These are phyloP conservation scores for Trametes hirsuta DNA, from an alignment of 1,284 basidiomycete genomes.

Conservation along the genomic window DNA sequence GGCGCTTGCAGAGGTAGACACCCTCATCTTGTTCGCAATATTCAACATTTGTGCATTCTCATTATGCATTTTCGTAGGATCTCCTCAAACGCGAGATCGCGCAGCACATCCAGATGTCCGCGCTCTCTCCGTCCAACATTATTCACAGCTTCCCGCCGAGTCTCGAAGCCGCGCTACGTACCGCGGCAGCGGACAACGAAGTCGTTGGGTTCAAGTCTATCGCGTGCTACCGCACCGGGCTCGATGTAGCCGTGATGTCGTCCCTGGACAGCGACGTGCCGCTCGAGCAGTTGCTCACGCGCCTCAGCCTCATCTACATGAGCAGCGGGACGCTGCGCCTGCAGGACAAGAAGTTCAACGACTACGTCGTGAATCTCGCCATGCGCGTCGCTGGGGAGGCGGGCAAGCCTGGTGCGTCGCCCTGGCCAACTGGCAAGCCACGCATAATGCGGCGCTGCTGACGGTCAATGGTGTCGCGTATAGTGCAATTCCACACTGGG, in stretches of 20 bases:
- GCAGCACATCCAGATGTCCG: constrained; percentile 25
- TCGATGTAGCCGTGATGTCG: constrained; percentile 46
- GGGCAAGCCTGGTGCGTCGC: constrained; percentile 57
- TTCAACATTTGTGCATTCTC: too few relatives aligned
- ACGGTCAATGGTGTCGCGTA: constrained; percentile 28
- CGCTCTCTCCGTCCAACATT: constrained; percentile 22
- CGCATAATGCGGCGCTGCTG: background rate
- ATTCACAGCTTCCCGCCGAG: constrained; percentile 38
- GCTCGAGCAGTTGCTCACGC: constrained; percentile 21
- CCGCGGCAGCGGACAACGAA: constrained; percentile 43
- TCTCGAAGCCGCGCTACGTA: constrained; percentile 39
- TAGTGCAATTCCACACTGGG: constrained; percentile 83
- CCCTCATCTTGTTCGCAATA: too few relatives aligned
- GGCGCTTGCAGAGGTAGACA: constrained; percentile 61
- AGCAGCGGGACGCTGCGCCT: constrained; percentile 47
- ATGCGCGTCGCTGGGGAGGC: constrained; percentile 53
- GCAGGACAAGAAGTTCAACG: constrained; percentile 65
- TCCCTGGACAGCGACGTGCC: constrained; percentile 10
- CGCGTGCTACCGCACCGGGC: constrained; percentile 73
- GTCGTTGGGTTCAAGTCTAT: constrained; percentile 79
- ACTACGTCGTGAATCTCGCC: constrained; percentile 60
- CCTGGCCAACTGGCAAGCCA: background rate
- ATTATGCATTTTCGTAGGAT: constrained; percentile 28
- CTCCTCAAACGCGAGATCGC: constrained; percentile 39
- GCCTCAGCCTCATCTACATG: constrained; percentile 25